Conservation (phyloP, 192 early-diverging fungal genomes). For the Coemansia sp. region DNA sequence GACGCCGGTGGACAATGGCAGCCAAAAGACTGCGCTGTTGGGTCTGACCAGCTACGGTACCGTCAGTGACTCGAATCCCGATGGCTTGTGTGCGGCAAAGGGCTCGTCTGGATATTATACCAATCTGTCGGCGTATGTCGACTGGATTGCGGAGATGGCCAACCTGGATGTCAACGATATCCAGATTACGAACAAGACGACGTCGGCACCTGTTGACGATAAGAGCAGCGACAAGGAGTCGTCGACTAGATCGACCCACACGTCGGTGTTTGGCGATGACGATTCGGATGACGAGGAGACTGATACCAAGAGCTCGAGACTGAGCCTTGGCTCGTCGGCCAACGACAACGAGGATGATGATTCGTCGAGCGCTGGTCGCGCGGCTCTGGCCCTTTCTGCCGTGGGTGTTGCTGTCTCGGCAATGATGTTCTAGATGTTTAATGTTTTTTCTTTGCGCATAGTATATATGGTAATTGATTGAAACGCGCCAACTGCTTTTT, state of each 20-base stretch:
- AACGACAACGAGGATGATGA: neutral
- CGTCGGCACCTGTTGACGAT: neutral
- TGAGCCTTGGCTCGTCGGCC: neutral
- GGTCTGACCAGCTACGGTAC: slow-evolving; percentile 44
- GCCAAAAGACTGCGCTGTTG: slow-evolving; percentile 18
- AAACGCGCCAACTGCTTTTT: too few relatives aligned
- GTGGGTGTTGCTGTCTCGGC: slow-evolving; percentile 11
- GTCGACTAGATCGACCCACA: neutral
- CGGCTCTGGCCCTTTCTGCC: neutral
- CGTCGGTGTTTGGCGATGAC: neutral
- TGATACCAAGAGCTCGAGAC: neutral
- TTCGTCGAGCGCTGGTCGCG: neutral
- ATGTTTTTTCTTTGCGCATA: neutral
- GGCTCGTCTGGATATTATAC: slow-evolving; percentile 48
- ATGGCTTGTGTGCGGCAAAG: slow-evolving; percentile 25
- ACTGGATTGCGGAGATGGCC: slow-evolving; percentile 32
- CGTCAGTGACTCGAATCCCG: slow-evolving; percentile 17
- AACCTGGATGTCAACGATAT: slow-evolving; percentile 18
- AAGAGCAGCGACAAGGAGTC: neutral
- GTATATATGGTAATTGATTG: too few relatives aligned
- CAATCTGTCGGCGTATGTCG: slow-evolving; percentile 31
- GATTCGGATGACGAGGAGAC: neutral
- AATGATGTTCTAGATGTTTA: neutral
- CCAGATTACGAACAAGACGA: slow-evolving; percentile 19
- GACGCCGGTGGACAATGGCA: slow-evolving; percentile 17